These are phyloP conservation scores for Hypomyces perniciosus DNA, from an alignment of 2,329 filamentous ascomycete genomes.

Conservation along the genomic window DNA sequence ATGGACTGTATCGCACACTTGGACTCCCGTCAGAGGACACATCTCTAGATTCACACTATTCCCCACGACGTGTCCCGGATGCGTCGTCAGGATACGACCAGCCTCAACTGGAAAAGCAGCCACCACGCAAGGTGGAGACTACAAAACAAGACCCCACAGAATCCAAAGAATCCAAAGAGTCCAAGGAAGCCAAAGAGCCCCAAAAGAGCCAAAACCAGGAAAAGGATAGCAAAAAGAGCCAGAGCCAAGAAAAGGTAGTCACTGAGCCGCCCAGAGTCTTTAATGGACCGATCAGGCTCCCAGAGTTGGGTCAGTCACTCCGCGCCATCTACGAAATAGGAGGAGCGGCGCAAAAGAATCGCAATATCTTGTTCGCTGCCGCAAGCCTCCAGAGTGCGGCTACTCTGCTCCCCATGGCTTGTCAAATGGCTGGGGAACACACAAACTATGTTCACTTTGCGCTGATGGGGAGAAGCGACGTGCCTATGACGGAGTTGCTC, in stretches of 20 bases:
- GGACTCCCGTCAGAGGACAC: conserved; percentile 37
- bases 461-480: conserved; percentile 66
- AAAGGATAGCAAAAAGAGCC: background rate
- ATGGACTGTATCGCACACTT: conserved; percentile 28
- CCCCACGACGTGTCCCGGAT: background rate
- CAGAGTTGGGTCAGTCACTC: conserved; percentile 57
- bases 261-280: conserved; percentile 33
- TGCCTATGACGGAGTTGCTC: conserved; percentile 63
- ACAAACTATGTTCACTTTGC: conserved; percentile 76
- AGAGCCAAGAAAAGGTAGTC: background rate
- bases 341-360: conserved; percentile 48
- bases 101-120: conserved; percentile 4
- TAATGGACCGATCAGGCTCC: conserved; percentile 65
- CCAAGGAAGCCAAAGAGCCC: background rate
- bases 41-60: conserved; percentile 4
- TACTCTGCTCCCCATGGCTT: conserved; percentile 72
- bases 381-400: conserved; percentile 68
- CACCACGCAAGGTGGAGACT: background rate
- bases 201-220: background rate
- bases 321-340: conserved; percentile 50
- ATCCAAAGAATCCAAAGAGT: background rate
- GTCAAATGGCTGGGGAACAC: conserved; percentile 69
- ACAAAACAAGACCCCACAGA: background rate
- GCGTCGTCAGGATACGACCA: conserved; percentile 7
- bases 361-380: conserved; percentile 73